Percentiles rank a stretch among this genome's conserved stretches.
These are phyloP conservation scores for Paecilomyces sp. DNA, from an alignment of 2,329 filamentous ascomycete genomes.

Conservation along the genomic window DNA sequence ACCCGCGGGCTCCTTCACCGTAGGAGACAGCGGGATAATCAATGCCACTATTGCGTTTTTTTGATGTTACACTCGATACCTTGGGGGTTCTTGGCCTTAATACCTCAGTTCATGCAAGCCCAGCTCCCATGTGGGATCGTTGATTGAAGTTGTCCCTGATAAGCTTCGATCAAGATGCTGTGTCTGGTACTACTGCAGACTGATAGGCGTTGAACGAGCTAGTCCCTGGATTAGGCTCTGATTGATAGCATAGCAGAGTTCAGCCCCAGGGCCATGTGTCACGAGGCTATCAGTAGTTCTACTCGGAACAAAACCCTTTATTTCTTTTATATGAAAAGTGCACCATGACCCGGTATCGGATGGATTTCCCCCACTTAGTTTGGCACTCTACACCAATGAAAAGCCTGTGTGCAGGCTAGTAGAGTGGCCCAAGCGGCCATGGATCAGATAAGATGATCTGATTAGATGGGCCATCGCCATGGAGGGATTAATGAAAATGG, in stretches of 20 bases:
- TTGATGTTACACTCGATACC: not conserved
- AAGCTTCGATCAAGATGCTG: not conserved
- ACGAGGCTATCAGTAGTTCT: not conserved
- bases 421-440: not conserved
- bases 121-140: not conserved
- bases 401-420: not conserved
- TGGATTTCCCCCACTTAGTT: not conserved
- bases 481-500: not conserved
- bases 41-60: no score
- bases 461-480: not conserved
- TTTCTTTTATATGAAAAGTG: not conserved
- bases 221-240: not conserved
- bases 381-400: not conserved
- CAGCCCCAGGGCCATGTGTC: not conserved
- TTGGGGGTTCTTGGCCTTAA: not conserved
- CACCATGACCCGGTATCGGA: not conserved
- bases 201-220: not conserved
- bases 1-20: not conserved
- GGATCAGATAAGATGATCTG: not conserved
- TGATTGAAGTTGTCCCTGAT: not conserved
- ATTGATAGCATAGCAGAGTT: not conserved
- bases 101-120: not conserved
- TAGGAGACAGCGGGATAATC: not conserved
- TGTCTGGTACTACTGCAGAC: not conserved
- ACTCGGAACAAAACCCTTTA: not conserved